These are phyloP conservation scores for Monilinia vaccinii-corymbosi DNA, from an alignment of 2,329 filamentous ascomycete species.

Conservation along the genomic window DNA sequence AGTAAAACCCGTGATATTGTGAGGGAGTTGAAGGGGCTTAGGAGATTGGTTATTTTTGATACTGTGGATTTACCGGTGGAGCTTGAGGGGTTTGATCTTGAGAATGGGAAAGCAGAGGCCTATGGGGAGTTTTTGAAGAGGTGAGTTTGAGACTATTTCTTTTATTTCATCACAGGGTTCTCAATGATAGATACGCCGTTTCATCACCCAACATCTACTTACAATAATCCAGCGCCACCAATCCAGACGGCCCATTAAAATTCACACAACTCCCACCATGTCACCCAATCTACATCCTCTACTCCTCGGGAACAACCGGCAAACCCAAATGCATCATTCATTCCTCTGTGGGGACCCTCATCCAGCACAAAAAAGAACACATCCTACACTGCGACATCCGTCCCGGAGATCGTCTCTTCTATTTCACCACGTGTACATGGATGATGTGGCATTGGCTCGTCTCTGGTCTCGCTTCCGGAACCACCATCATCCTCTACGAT, in stretches of 20 bases:
- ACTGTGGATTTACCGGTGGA: slow-evolving; percentile 40
- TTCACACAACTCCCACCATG: slow-evolving; percentile 77
- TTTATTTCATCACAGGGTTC: background rate
- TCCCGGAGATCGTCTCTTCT: slow-evolving; percentile 67
- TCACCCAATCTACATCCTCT: slow-evolving; percentile 88
- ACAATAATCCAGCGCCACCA: slow-evolving; percentile 21
- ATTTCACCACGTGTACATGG: slow-evolving; percentile 93
- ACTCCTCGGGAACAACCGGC: slow-evolving; percentile 82
- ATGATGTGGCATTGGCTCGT: slow-evolving; percentile 99
- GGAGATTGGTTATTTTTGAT: slow-evolving; percentile 65
- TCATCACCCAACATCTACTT: slow-evolving; percentile 16
- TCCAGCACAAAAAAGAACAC: slow-evolving; percentile 98
- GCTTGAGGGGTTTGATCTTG: slow-evolving; percentile 14
- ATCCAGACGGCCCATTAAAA: slow-evolving; percentile 34
- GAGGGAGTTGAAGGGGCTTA: slow-evolving; percentile 49
- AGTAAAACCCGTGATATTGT: slow-evolving; percentile 74
- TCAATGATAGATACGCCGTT: background rate
- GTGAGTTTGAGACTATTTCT: slow-evolving; percentile 12
- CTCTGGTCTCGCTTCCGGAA: slow-evolving; percentile 72
- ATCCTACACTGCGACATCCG: slow-evolving; percentile 75
- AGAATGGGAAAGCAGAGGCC: slow-evolving; percentile 31
- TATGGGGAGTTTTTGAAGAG: slow-evolving; percentile 37
- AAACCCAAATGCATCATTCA: slow-evolving; percentile 92
- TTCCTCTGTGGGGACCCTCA: slow-evolving; percentile 76
- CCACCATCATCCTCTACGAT: slow-evolving; percentile 81